Base-by-base conservation (phyloP, 2,329 filamentous ascomycete genomes). In the Microcyclospora pomicola region DNA sequence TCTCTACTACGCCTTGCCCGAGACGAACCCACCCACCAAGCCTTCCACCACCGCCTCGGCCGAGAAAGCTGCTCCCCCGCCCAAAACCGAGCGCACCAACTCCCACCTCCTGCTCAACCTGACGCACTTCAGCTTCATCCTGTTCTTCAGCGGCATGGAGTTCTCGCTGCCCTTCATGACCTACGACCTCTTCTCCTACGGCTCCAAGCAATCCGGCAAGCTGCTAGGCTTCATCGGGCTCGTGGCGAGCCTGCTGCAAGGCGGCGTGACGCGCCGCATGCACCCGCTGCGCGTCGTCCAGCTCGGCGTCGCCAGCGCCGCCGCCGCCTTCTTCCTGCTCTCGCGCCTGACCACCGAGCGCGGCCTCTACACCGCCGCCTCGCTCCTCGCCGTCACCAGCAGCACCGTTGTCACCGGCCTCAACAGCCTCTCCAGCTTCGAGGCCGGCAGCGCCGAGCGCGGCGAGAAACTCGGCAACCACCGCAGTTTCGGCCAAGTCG, bases 111-210 rank as follows among this genome's bases (percentile, higher is more conserved):
- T 93, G 10, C 75, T 98, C 34, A 95, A 95, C 57, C 63, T 80
- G 1, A 78, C 84, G 0, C 91, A 98, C 61, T 81, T 96, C 54
- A 65, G 80, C 34, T 98, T 98, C 61, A 77, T 98, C 42, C 76
- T 98, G 10, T 94, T 94, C 63, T 98, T 98, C 64, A 94, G 85
- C 2, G 91, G 91, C 43, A 88, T 98, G 81, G 91, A 98, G 58
- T 96, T 94, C 60, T 94, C 86, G 1, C 72, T 98, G 2, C 87
- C 91, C 0, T 98, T 98, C 59, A 87, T 98, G 76, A 96, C 88
- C 0, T 93, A 91, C 52, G 88, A 94, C 37, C 73, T 98, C 33
- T 96, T 96, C 59, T 73, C 73, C 7, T 92, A 91, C 56, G 75
- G 71, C 9, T 80, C 86, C 1, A 73, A 77, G 32, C 73, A 84